A percentile compares a stretch with the other conserved stretches of the same genome.
Conservation (phyloP, 345 rosid genomes). For the Citrus hindsii region DNA sequence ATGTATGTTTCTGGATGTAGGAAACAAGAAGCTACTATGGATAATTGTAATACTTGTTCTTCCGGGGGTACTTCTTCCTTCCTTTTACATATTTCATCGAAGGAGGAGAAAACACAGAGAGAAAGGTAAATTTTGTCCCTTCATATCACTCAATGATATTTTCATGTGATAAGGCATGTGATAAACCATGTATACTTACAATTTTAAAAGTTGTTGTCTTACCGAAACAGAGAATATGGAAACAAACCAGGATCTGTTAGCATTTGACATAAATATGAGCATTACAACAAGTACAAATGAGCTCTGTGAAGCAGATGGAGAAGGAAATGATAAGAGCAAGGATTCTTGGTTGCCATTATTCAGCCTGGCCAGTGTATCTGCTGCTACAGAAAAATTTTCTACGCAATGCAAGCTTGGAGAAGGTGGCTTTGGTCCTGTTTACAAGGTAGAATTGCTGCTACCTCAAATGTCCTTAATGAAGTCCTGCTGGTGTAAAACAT, state of each 20-base stretch:
- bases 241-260: slow-evolving; percentile 9
- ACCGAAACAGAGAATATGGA: neutral
- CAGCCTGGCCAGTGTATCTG: slow-evolving; percentile 18
- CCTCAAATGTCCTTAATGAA: neutral
- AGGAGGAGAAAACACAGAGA: slow-evolving; percentile 2
- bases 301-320: neutral
- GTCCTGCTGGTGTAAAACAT: too few species aligned
- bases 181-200: neutral
- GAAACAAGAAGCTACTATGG: neutral
- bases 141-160: neutral
- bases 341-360: slow-evolving; percentile 20
- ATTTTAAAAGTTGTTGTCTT: too few species aligned
- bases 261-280: slow-evolving; percentile 15
- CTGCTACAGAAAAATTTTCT: slow-evolving; percentile 25
- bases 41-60: neutral
- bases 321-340: neutral
- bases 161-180: neutral
- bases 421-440: slow-evolving; percentile 43
- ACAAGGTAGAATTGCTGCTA: neutral
- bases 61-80: neutral
- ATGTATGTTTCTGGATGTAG: neutral
- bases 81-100: neutral
- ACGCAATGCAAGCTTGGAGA: slow-evolving; percentile 28
- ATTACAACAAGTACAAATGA: neutral
- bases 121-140: neutral